Evolutionary conservation across 1,284 basidiomycete species (phyloP).

Genomic region (Ganoderma boninense): DNA sequence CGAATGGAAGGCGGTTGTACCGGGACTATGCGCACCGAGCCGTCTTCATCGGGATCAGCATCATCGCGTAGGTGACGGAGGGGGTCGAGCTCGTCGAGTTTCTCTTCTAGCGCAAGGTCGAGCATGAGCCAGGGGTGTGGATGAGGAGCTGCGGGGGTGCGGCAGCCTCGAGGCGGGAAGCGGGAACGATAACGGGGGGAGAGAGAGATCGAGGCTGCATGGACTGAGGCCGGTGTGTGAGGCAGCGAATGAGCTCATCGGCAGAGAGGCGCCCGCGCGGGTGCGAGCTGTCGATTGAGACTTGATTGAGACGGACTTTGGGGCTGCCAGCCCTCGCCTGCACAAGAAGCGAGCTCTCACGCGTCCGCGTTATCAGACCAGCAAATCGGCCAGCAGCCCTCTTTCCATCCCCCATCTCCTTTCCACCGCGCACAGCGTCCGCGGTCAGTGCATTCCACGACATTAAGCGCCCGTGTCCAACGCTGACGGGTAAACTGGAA

Average conservation of each 20-base stretch:
- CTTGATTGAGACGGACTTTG: neutral
- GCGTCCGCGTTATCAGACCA: constrained; percentile 23
- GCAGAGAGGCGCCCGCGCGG: constrained; percentile 2
- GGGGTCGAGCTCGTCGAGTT: constrained; percentile 65
- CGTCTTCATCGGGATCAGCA: constrained; percentile 41
- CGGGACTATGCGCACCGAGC: constrained; percentile 56
- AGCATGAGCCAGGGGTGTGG: constrained; percentile 15
- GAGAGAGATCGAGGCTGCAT: constrained; percentile 14
- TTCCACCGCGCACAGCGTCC: constrained; percentile 23
- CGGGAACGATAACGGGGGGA: constrained; percentile 10
- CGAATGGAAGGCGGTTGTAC: constrained; percentile 62
- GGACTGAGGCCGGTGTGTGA: constrained; percentile 9
- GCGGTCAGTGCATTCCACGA: constrained; percentile 14
- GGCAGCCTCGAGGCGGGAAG: constrained; percentile 20
- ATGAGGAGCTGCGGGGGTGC: neutral
- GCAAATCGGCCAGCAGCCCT: constrained; percentile 1
- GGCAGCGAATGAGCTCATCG: constrained; percentile 11
- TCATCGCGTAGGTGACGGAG: constrained; percentile 67
- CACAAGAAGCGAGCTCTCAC: constrained; percentile 23
- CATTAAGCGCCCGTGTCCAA: neutral
- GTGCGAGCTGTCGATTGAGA: neutral
- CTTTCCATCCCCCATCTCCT: constrained; percentile 25
- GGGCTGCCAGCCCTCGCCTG: constrained; percentile 25
- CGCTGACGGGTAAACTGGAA: neutral
- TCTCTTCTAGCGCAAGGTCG: constrained; percentile 56